These are phyloP conservation scores for Chenopodium suecicum DNA, from an alignment of 148 eudicot species.

Conservation along the genomic window DNA sequence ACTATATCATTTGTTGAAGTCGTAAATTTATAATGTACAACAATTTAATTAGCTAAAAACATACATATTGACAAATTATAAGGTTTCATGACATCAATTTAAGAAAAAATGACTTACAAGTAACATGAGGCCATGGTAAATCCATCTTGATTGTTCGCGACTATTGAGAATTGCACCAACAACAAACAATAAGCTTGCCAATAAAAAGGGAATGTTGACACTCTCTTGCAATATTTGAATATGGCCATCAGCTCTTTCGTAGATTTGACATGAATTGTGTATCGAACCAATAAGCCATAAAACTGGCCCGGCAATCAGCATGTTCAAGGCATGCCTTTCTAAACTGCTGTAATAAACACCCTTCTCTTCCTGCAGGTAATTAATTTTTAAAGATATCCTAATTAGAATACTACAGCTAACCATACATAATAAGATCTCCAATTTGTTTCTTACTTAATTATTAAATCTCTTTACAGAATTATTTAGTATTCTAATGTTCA, in stretches of 20 bases:
- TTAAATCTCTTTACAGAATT: too few species aligned
- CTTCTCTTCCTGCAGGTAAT: constrained; percentile 54
- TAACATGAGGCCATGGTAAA: constrained; percentile 50
- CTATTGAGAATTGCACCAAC: constrained; percentile 54
- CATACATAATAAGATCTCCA: too few species aligned
- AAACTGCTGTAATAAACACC: constrained; percentile 40
- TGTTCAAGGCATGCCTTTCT: constrained; percentile 55
- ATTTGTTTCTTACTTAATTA: too few species aligned
- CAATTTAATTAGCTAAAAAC: too few species aligned
- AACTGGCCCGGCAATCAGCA: constrained; percentile 69
- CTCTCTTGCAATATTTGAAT: constrained; percentile 71
- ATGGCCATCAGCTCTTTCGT: constrained; percentile 84
- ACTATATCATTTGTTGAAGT: background rate
- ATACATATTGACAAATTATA: too few species aligned
- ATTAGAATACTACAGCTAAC: background rate
- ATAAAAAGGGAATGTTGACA: constrained; percentile 70
- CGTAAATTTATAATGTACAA: background rate
- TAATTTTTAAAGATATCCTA: background rate
- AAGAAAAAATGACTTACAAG: constrained; percentile 39
- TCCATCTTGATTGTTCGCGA: constrained; percentile 32
- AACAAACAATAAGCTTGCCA: constrained; percentile 66
- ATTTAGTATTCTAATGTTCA: too few species aligned
- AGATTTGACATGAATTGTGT: constrained; percentile 79
- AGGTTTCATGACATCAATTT: too few species aligned
- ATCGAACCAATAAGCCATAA: constrained; percentile 81